Evolutionary conservation across 805 yeast species (phyloP).

Genomic region (Saturnispora dispora): DNA sequence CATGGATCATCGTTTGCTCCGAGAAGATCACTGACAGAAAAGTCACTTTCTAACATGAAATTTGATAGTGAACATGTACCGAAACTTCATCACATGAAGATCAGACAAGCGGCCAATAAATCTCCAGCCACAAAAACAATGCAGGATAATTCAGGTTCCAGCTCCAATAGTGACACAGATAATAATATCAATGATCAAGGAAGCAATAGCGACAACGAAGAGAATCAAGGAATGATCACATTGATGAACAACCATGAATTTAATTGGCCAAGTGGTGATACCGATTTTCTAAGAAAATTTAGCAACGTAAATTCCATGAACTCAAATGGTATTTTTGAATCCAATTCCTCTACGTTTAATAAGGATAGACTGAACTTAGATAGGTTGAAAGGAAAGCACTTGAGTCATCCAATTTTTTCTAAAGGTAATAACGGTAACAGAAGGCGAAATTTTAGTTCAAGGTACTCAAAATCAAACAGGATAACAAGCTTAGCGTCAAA

Average conservation of each 20-base stretch:
- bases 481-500: neutral
- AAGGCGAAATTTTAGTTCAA: slow-evolving; percentile 14
- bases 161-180: neutral
- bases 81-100: slow-evolving; percentile 3
- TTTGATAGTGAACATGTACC: neutral
- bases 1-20: slow-evolving; percentile 3
- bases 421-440: slow-evolving; percentile 4
- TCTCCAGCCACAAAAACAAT: neutral
- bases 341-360: neutral
- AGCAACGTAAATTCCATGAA: neutral
- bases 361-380: neutral
- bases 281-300: neutral
- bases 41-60: neutral
- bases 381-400: neutral
- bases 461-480: slow-evolving; percentile 5
- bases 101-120: neutral
- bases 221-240: slow-evolving; percentile 18
- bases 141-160: neutral
- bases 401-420: neutral
- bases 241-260: slow-evolving; percentile 26
- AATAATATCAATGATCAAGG: neutral
- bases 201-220: neutral
- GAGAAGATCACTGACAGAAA: neutral
- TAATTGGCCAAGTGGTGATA: slow-evolving; percentile 21
- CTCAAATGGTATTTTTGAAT: neutral